Conservation (phyloP, 768 basidiomycete species). For the Ramaria sp. region DNA sequence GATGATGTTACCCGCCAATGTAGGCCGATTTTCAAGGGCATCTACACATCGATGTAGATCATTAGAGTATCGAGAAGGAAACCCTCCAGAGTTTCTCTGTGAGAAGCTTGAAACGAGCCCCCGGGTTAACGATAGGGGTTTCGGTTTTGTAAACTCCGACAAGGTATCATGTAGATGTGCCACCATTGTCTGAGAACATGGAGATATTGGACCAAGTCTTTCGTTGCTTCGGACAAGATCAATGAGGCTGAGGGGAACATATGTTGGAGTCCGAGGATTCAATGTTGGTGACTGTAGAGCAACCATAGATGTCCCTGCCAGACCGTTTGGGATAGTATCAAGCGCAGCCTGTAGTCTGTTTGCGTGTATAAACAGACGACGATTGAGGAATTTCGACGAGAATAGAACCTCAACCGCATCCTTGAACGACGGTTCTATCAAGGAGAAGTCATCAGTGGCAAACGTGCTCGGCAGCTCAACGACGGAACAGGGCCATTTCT, state of each 20-base stretch:
- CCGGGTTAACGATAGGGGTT: background rate
- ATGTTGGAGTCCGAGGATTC: background rate
- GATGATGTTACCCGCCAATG: background rate
- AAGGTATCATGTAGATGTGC: no score
- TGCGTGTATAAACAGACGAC: background rate
- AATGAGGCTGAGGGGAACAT: background rate
- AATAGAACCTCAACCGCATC: background rate
- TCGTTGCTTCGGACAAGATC: background rate
- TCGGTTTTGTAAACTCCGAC: background rate
- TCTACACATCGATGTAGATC: background rate
- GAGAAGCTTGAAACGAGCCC: background rate
- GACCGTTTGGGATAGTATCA: background rate
- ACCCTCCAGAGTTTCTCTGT: background rate
- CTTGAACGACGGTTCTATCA: background rate
- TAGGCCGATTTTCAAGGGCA: background rate
- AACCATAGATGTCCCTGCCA: background rate
- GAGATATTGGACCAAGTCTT: background rate
- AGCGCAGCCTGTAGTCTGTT: background rate
- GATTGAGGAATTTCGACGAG: background rate
- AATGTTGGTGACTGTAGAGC: background rate
- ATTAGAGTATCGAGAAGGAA: background rate
- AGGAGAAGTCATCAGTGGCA: background rate
- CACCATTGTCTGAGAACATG: background rate
- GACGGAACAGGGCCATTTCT: conserved; percentile 15
- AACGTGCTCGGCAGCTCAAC: background rate